Percentiles rank a stretch among this genome's conserved stretches.
Evolutionary conservation across 306 rosid species (phyloP).

Genomic region (Vigna trinervia): DNA sequence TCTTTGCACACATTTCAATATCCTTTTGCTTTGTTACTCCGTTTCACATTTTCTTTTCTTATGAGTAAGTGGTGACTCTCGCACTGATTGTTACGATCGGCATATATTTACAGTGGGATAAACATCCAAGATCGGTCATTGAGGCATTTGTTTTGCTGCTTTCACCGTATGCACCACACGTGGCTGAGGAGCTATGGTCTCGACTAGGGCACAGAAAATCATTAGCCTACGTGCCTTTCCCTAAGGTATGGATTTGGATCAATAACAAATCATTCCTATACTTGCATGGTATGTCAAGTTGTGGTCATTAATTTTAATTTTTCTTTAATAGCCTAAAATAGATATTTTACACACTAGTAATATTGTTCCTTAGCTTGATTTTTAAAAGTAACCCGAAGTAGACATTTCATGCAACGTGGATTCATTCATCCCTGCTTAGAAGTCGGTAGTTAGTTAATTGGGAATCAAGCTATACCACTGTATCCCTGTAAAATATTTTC

Average conservation of each 20-base stretch:
- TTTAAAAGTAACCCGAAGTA: not conserved
- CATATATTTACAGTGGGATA: conserved; percentile 80
- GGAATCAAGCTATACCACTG: not conserved
- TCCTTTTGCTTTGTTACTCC: conserved; percentile 24
- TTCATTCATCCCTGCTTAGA: not conserved
- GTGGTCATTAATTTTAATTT: not conserved
- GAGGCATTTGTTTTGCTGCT: conserved; percentile 89
- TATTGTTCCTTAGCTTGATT: not conserved
- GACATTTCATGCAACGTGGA: not conserved
- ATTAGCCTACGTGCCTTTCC: conserved; percentile 79
- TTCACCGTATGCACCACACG: conserved; percentile 94
- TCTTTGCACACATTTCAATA: not conserved
- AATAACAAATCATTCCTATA: conserved; percentile 34
- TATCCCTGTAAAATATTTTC: not conserved
- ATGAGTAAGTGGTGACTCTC: conserved; percentile 20
- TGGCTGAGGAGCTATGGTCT: conserved; percentile 96
- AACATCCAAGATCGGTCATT: conserved; percentile 71
- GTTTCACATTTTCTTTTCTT: not conserved
- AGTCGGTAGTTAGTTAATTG: not conserved
- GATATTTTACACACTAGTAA: not conserved
- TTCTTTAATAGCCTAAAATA: conserved; percentile 12
- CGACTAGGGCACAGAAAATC: conserved; percentile 88
- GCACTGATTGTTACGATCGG: not conserved
- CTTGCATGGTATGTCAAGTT: conserved; percentile 33
- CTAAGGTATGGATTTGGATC: conserved; percentile 61